Percentiles rank a stretch among this genome's conserved stretches.
Conservation (phyloP, 768 basidiomycete genomes). For the Cubamyces lactineus region DNA sequence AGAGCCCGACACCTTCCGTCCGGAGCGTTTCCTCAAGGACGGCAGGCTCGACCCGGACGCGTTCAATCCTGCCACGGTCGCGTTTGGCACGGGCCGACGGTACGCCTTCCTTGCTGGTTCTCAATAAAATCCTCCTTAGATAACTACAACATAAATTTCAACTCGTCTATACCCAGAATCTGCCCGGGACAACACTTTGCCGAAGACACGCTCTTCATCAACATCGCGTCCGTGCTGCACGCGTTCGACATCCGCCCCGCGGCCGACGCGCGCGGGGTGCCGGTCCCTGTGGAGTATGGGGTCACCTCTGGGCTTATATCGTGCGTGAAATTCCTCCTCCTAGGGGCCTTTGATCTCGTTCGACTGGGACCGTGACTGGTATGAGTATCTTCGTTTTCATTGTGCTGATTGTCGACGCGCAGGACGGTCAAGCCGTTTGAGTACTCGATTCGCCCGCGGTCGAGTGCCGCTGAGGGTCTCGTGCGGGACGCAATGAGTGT, state of each 20-base stretch:
- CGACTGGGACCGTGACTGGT: no score
- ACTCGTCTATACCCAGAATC: conserved; percentile 12
- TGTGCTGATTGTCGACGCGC: no score
- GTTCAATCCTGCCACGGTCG: conserved; percentile 15
- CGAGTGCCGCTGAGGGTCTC: neutral
- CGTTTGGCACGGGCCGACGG: conserved; percentile 35
- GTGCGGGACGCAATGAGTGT: no score
- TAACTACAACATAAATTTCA: no score
- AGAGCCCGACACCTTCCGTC: conserved; percentile 51
- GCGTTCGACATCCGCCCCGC: conserved; percentile 21
- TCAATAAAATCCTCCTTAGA: no score
- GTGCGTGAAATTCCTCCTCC: conserved; percentile 7
- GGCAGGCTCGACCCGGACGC: conserved; percentile 14
- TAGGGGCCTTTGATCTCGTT: no score
- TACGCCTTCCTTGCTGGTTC: no score
- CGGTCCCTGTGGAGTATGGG: neutral
- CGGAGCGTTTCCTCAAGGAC: conserved; percentile 48
- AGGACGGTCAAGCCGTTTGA: neutral
- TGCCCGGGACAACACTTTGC: conserved; percentile 26
- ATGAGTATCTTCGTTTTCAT: no score
- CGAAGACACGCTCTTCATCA: conserved; percentile 17
- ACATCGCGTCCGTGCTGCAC: conserved; percentile 17
- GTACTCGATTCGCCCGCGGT: neutral
- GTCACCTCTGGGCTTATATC: conserved; percentile 16
- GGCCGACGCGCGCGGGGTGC: conserved; percentile 13